Evolutionary conservation across 495 filamentous ascomycete genomes (phyloP), one percentile per base, ranked within the genome.

Genomic region (Beverwykella pulmonaria): DNA sequence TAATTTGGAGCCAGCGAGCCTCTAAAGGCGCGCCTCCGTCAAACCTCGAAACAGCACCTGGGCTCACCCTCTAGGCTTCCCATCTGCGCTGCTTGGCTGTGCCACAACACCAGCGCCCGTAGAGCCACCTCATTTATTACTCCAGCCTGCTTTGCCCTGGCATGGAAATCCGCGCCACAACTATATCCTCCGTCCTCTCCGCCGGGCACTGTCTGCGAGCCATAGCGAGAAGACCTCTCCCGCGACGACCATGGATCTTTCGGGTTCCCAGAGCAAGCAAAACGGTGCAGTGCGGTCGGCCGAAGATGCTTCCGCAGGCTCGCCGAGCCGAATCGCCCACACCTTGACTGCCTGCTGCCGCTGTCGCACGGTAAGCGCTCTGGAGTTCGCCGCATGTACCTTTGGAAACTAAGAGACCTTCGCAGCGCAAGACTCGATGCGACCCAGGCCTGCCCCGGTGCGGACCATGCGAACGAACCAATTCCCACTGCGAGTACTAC

Each of bases 381-480:
- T 32, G 26, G 20, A 17, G 17, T 32, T 20, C 49, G 36, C 25
- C 22, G 17, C 55, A 17, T 20, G 3, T 55, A 19, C 1, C 7
- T 8, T 10, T 25, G 22, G 17, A 4, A 19, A 12, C 47, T 52
- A 48, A 61, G 27, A 48, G 29, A 29, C 69, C 22, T 41, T 3
- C 12, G 12, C 71, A 96, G 92, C 87, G 92, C 53, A 98, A 98
- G 82, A 96, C 93, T 23, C 84, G 90, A 81, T 98, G 93, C 77
- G 93, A 97, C 76, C 89, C 93, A 26, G 88, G 90, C 17, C 84
- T 98, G 49, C 93, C 93, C 46, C 87, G 88, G 75, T 98, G 93
- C 76, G 83, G 87, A n/a, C 92, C 92, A 15, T 98, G 93, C 82
- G 92, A 96, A 79, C 85, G 92, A 67, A 92, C 89, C 63, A 92